These are phyloP conservation scores for Aureobasidium uvarum DNA, from an alignment of 2,329 filamentous ascomycete genomes.

Conservation along the genomic window DNA sequence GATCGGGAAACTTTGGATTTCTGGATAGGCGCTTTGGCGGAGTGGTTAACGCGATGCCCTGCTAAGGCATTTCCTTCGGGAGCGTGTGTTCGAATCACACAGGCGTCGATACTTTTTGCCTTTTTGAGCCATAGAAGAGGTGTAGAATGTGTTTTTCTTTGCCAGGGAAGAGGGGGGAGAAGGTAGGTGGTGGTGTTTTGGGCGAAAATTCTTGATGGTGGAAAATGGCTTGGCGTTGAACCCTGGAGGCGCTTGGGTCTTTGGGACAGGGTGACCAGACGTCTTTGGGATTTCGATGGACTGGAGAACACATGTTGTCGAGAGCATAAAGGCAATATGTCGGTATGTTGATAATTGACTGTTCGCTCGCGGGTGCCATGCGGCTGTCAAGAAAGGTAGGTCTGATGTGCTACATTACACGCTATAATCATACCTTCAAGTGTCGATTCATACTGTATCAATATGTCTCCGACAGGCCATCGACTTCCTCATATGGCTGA, in stretches of 20 bases:
- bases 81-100: conserved; percentile 47
- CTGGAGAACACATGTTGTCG: too few species aligned
- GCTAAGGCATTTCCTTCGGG: conserved; percentile 42
- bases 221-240: not conserved
- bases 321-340: too few species aligned
- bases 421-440: too few species aligned
- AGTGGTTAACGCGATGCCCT: conserved; percentile 10
- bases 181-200: not conserved
- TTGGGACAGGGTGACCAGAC: too few species aligned
- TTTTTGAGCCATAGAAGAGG: not conserved
- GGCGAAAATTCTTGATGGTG: not conserved
- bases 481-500: not conserved
- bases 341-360: too few species aligned
- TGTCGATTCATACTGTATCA: not conserved
- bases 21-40: conserved; percentile 5
- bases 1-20: too few species aligned
- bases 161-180: not conserved
- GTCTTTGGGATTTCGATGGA: too few species aligned
- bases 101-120: conserved; percentile 34
- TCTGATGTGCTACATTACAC: too few species aligned
- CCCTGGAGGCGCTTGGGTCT: too few species aligned
- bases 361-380: too few species aligned
- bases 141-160: not conserved
- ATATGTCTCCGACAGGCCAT: not conserved
- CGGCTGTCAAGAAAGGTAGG: too few species aligned